phyloP scores from a whole-genome alignment of 345 rosid genomes.

The Nasturtium officinale region DNA sequence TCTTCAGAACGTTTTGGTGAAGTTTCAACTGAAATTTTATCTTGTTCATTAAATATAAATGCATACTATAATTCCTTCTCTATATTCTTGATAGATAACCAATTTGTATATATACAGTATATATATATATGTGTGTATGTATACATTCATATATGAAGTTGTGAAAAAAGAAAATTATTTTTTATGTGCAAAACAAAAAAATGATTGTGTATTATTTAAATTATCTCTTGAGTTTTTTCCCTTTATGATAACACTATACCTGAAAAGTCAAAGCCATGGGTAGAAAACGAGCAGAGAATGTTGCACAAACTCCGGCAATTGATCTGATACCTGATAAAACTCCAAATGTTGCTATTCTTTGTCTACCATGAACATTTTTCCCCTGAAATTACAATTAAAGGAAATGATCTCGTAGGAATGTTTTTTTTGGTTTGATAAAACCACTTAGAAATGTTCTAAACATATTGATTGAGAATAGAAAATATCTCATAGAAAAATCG shows the following conservation, averaged over 20 bases:
- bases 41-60: neutral
- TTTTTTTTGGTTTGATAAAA: too few species aligned
- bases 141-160: too few species aligned
- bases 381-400: constrained; percentile 53
- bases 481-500: neutral
- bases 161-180: neutral
- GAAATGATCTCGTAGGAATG: neutral
- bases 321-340: constrained; percentile 56
- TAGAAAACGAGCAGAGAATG: constrained; percentile 73
- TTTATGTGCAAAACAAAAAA: too few species aligned
- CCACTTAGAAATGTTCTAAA: too few species aligned
- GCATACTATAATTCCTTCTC: too few species aligned
- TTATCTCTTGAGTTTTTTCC: neutral
- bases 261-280: constrained; percentile 56
- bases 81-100: neutral
- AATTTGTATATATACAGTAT: too few species aligned
- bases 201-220: too few species aligned
- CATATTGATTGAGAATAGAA: neutral
- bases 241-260: constrained; percentile 43
- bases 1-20: neutral
- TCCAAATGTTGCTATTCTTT: constrained; percentile 64
- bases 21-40: neutral
- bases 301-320: constrained; percentile 55
- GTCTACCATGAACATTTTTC: constrained; percentile 50
- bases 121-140: too few species aligned